phyloP scores from a whole-genome alignment of 1,139 yeast genomes.

The Suhomyces terraborum region DNA sequence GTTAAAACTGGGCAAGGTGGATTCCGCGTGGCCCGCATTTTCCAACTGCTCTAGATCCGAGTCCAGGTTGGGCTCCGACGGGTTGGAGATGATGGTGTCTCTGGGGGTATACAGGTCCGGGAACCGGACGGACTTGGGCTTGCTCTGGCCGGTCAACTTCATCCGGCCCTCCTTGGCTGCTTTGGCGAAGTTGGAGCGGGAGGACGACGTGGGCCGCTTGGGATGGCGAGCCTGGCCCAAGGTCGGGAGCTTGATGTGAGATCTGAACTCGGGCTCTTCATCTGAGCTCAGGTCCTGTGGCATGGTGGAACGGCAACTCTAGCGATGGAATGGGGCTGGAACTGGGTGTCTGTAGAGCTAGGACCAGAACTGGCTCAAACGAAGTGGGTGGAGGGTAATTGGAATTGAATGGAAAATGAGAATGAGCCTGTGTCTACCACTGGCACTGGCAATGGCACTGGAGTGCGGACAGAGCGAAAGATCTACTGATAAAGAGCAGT shows the following conservation, averaged over 20 bases:
- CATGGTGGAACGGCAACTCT: neutral
- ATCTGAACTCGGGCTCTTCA: conserved; percentile 16
- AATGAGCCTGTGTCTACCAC: no score
- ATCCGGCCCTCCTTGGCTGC: conserved; percentile 33
- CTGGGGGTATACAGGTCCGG: conserved; percentile 33
- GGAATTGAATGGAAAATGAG: no score
- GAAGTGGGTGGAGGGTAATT: no score
- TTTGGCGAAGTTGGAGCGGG: conserved; percentile 31
- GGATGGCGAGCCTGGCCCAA: conserved; percentile 23
- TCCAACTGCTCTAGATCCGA: conserved; percentile 21
- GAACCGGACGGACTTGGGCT: conserved; percentile 29
- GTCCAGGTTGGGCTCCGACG: conserved; percentile 27
- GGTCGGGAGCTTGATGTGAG: conserved; percentile 33
- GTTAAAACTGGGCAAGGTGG: conserved; percentile 23
- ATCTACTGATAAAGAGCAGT: no score
- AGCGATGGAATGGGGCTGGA: neutral
- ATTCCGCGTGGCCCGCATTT: conserved; percentile 10
- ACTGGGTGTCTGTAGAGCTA: neutral
- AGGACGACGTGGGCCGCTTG: conserved; percentile 18
- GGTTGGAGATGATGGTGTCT: conserved; percentile 29
- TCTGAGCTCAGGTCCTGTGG: conserved; percentile 10
- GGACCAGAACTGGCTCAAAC: no score
- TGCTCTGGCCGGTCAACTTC: conserved; percentile 18
- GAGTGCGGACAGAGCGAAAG: no score
- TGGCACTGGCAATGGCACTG: no score